Percentiles rank a stretch among this genome's conserved stretches.
Evolutionary conservation across 441 rosid genomes (phyloP).

Genomic region (Codiaeum variegatum): DNA sequence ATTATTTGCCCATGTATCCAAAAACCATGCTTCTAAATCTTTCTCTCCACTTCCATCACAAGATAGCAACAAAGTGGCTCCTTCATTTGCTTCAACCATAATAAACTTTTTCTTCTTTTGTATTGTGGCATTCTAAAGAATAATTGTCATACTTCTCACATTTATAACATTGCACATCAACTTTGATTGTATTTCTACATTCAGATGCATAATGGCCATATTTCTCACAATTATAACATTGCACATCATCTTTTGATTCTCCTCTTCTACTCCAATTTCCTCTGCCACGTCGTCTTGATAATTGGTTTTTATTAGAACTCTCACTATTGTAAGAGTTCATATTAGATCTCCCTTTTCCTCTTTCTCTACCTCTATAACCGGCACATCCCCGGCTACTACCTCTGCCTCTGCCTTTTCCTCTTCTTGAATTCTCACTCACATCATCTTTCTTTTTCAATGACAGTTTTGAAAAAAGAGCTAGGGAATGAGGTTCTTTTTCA

Average conservation of each 20-base stretch:
- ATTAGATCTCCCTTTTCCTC: background rate
- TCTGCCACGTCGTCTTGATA: constrained; percentile 8
- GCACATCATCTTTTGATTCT: background rate
- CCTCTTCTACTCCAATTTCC: background rate
- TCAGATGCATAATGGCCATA: too few species aligned
- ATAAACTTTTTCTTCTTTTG: background rate
- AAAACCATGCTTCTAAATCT: background rate
- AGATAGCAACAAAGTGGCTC: background rate
- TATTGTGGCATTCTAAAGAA: too few species aligned
- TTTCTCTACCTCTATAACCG: background rate
- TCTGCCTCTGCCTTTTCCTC: background rate
- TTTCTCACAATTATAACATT: constrained; percentile 1
- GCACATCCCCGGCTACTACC: background rate
- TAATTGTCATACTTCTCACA: too few species aligned
- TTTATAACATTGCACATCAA: too few species aligned
- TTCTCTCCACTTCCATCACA: background rate
- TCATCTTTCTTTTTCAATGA: background rate
- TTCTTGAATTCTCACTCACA: background rate
- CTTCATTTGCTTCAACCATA: too few species aligned
- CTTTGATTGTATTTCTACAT: too few species aligned
- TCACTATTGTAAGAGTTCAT: background rate
- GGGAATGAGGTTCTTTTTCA: background rate
- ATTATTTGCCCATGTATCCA: background rate
- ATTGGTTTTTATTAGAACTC: too few species aligned
- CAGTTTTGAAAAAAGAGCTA: background rate